Percentiles rank a stretch among this genome's conserved stretches.
These are phyloP conservation scores for Phalaenopsis equestris DNA, from an alignment of 106 monocot species.

Conservation along the genomic window DNA sequence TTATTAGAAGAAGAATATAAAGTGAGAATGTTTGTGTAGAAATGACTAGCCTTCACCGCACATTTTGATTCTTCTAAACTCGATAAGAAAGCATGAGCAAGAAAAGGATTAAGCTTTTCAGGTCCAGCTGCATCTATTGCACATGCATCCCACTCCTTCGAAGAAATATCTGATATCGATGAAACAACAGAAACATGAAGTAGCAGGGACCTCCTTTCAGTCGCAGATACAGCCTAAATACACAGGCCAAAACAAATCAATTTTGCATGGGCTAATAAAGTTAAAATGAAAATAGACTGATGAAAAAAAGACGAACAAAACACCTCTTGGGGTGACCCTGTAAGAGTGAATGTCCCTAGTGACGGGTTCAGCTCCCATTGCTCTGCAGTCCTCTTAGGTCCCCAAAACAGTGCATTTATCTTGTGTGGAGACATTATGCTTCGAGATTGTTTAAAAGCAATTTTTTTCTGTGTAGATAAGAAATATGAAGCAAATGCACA, in stretches of 20 bases:
- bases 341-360: slow-evolving; percentile 49
- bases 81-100: slow-evolving; percentile 76
- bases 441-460: slow-evolving; percentile 4
- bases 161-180: slow-evolving; percentile 68
- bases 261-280: neutral
- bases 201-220: slow-evolving; percentile 21
- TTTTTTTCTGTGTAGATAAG: slow-evolving; percentile 14
- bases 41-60: slow-evolving; percentile 55
- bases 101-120: slow-evolving; percentile 82
- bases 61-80: slow-evolving; percentile 83
- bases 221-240: slow-evolving; percentile 24
- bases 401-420: slow-evolving; percentile 74
- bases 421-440: slow-evolving; percentile 11
- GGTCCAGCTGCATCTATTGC: slow-evolving; percentile 52
- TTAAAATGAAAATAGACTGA: neutral
- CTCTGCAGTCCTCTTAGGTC: slow-evolving; percentile 36
- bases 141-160: slow-evolving; percentile 89
- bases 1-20: neutral
- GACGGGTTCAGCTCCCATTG: slow-evolving; percentile 34
- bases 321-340: slow-evolving; percentile 44
- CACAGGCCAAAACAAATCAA: slow-evolving; percentile 7
- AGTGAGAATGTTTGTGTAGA: neutral
- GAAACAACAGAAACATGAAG: slow-evolving; percentile 55
- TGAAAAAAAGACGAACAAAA: slow-evolving; percentile 7
- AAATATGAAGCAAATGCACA: neutral